phyloP scores from a whole-genome alignment of 805 yeast genomes.

The Grigorovia transvaalensis region DNA sequence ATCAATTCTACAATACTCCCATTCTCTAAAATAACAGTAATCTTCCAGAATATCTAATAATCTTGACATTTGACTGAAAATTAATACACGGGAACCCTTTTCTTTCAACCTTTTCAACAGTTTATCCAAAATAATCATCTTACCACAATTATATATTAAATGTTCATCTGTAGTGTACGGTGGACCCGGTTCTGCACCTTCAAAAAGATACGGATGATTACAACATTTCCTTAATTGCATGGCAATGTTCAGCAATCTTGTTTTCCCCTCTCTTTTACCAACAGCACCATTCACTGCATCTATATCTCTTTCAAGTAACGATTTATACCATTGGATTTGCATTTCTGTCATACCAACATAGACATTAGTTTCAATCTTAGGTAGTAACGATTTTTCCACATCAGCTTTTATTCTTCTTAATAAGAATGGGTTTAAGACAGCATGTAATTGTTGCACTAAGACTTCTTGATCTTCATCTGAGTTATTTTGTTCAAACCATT shows the following conservation, averaged over 20 bases:
- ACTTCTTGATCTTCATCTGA: constrained; percentile 57
- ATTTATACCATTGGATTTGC: constrained; percentile 90
- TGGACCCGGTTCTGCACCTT: constrained; percentile 98
- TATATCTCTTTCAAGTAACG: constrained; percentile 79
- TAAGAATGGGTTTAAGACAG: constrained; percentile 77
- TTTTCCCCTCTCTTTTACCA: constrained; percentile 90
- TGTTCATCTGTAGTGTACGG: constrained; percentile 95
- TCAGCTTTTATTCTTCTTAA: constrained; percentile 85
- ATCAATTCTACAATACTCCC: constrained; percentile 83
- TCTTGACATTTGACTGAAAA: constrained; percentile 90
- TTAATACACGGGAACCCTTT: constrained; percentile 80
- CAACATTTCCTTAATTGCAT: constrained; percentile 96
- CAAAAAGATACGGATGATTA: constrained; percentile 91
- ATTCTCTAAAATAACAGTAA: constrained; percentile 76
- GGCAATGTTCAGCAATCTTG: constrained; percentile 81
- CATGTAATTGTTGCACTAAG: constrained; percentile 81
- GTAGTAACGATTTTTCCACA: constrained; percentile 82
- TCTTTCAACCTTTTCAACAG: constrained; percentile 57
- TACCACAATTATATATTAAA: constrained; percentile 77
- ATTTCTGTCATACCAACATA: constrained; percentile 92
- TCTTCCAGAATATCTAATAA: constrained; percentile 83
- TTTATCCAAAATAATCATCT: constrained; percentile 81
- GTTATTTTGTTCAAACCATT: constrained; percentile 58
- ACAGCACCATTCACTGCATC: constrained; percentile 94
- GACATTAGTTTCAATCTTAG: constrained; percentile 81